Evolutionary conservation across 305 asterid genomes (phyloP).

Genomic region (Solanum aculeatissimum): DNA sequence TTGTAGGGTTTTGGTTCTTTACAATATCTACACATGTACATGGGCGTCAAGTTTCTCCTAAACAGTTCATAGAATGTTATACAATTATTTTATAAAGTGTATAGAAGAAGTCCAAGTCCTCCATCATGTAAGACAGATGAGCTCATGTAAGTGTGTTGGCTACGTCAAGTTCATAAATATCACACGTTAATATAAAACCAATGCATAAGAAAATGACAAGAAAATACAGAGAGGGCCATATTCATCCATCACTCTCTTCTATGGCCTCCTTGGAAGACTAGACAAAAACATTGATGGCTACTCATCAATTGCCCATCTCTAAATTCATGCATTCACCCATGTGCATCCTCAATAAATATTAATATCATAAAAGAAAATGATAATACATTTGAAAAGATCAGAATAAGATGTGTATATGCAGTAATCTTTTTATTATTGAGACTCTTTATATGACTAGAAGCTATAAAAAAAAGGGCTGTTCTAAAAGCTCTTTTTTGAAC

Average conservation of each 20-base stretch:
- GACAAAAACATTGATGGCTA: constrained; percentile 24
- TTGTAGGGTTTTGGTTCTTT: not conserved
- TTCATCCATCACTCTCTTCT: constrained; percentile 27
- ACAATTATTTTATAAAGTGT: not conserved
- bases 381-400: not conserved
- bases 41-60: not conserved
- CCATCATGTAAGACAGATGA: not conserved
- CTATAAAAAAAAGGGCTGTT: not conserved
- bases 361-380: not conserved
- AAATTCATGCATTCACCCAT: constrained; percentile 33
- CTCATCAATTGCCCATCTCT: constrained; percentile 35
- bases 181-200: not conserved
- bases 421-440: not conserved
- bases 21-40: not conserved
- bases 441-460: not conserved
- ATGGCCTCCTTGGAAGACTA: not conserved
- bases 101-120: not conserved
- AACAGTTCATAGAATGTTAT: not conserved
- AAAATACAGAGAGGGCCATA: constrained; percentile 13
- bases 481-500: constrained; percentile 1
- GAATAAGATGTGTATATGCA: not conserved
- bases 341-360: constrained; percentile 6
- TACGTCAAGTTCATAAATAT: not conserved
- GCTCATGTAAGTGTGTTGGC: not conserved
- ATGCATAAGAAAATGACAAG: not conserved